Evolutionary conservation across 2,329 filamentous ascomycete species (phyloP).

Genomic region (Zymoseptoria brevis): DNA sequence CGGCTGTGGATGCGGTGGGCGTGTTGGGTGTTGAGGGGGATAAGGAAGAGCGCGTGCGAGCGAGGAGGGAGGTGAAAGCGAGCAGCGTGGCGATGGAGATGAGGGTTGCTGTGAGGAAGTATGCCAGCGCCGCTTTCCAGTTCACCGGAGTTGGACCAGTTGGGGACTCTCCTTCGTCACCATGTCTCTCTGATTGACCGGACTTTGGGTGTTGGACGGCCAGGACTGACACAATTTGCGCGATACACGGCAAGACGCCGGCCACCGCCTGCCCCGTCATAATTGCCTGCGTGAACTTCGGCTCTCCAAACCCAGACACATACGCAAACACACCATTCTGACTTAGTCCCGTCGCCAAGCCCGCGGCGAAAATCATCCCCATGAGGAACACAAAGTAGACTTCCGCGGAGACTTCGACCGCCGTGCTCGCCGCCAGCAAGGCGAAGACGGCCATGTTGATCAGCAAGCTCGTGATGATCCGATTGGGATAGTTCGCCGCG

Average conservation of each 20-base stretch:
- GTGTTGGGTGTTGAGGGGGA: not conserved
- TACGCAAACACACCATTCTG: slow-evolving; percentile 95
- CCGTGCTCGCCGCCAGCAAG: slow-evolving; percentile 71
- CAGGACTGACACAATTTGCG: slow-evolving; percentile 78
- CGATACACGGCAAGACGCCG: slow-evolving; percentile 78
- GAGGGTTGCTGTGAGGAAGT: slow-evolving; percentile 79
- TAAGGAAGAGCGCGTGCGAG: not conserved
- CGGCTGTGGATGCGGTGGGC: not conserved
- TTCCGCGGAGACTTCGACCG: slow-evolving; percentile 54
- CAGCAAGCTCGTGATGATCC: slow-evolving; percentile 68
- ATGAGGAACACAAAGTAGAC: slow-evolving; percentile 77
- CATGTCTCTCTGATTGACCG: no score
- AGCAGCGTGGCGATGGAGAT: slow-evolving; percentile 64
- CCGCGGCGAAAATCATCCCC: slow-evolving; percentile 69
- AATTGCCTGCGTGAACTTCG: slow-evolving; percentile 89
- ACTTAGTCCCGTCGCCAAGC: slow-evolving; percentile 72
- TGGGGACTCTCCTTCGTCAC: not conserved
- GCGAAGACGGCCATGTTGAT: slow-evolving; percentile 72
- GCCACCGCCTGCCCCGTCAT: slow-evolving; percentile 93
- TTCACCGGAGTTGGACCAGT: slow-evolving; percentile 36
- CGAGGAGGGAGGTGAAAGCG: slow-evolving; percentile 65
- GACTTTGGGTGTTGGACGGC: slow-evolving; percentile 36
- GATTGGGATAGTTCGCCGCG: slow-evolving; percentile 76
- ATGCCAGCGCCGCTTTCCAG: slow-evolving; percentile 71
- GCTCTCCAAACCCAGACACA: slow-evolving; percentile 72